Evolutionary conservation across 176 grass and related monocot genomes (phyloP), one percentile per base, ranked within the genome.

Genomic region (Oropetium thomaeum): DNA sequence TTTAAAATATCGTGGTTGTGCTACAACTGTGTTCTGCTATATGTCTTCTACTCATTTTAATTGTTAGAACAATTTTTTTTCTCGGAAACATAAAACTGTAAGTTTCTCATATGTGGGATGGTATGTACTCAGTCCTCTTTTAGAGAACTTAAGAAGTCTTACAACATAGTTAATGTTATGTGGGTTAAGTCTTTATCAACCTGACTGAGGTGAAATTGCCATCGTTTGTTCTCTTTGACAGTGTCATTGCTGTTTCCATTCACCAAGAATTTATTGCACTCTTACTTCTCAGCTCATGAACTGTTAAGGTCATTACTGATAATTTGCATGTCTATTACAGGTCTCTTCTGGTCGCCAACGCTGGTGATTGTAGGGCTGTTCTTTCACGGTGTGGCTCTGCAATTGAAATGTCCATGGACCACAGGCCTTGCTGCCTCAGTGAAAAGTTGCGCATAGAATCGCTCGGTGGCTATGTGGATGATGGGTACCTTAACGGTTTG

Each of bases 361-460:
- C 96, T 64, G 96, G 96, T 16, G 96, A 99, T 23, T 99, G 96
- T 43, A 87, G 96, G 51, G 91, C 96, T 20, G 91, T 99, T 53
- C 91, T 99, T 70, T 99, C 91, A 30, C 89, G 79, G n/a, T 67
- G 44, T n/a, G 91, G 91, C 10, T 75, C 61, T 13, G 96, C 89
- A 35, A 48, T 92, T 48, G 89, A 92, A 63, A 99, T 99, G 96
- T 95, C 96, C 14, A 70, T 65, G 60, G 96, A 99, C 37, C 96
- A 99, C 84, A 89, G 82, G 51, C 87, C 96, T 17, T 88, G 82
- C 59, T 90, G 96, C 69, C 63, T 76, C 34, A 80, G 38, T 13
- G 96, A 99, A 74, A 82, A 79, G 39, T 33, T 79, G 32, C 91
- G 96, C 0, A 11, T 99, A 3, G 91, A 99, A 71, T 90, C 96